Conservation (phyloP, 2,329 filamentous ascomycete species). For the Thelonectria rubi region DNA sequence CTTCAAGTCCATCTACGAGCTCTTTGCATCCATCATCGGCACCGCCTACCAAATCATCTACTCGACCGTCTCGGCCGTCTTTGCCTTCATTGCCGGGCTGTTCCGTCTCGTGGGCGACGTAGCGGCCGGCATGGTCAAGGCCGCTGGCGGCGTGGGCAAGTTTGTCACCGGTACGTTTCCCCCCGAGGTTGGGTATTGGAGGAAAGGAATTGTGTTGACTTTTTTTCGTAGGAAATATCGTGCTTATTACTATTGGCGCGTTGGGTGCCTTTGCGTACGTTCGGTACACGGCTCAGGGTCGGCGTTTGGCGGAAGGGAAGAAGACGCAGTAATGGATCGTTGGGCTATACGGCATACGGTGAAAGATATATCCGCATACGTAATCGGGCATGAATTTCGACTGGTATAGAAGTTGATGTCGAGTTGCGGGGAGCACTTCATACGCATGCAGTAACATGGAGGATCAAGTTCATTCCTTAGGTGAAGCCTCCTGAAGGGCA, state of each 20-base stretch:
- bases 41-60: conserved; percentile 48
- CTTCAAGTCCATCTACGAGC: conserved; percentile 54
- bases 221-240: conserved; percentile 46
- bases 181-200: too few relatives aligned
- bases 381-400: conserved; percentile 25
- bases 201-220: not conserved
- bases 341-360: not conserved
- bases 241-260: conserved; percentile 46
- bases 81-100: conserved; percentile 50
- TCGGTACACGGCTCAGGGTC: conserved; percentile 46
- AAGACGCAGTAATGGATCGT: not conserved
- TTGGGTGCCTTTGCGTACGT: conserved; percentile 47
- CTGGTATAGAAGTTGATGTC: too few relatives aligned
- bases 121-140: conserved; percentile 47
- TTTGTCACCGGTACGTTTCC: conserved; percentile 49
- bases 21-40: conserved; percentile 50
- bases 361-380: not conserved
- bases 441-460: too few relatives aligned
- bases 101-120: conserved; percentile 49
- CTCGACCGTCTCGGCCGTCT: conserved; percentile 45
- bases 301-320: conserved; percentile 33
- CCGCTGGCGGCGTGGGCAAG: conserved; percentile 51
- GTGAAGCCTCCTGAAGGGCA: too few relatives aligned
- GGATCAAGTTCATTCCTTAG: too few relatives aligned
- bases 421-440: too few relatives aligned